Percentiles rank a stretch among this genome's conserved stretches.
Evolutionary conservation across 106 monocot species (phyloP).

Genomic region (Dendrobium officinale): DNA sequence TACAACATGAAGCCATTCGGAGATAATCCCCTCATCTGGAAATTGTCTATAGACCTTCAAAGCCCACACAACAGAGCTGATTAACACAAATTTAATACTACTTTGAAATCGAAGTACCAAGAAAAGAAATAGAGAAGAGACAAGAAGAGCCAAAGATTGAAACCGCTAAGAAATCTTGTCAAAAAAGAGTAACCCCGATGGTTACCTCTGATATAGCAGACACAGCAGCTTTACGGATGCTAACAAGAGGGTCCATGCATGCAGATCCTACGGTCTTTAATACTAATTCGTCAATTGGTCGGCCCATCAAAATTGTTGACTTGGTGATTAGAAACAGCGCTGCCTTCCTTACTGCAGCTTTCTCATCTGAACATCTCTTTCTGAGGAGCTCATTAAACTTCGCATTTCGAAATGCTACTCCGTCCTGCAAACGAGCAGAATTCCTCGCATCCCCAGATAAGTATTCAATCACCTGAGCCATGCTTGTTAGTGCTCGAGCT

Average conservation of each 20-base stretch:
- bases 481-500: slow-evolving; percentile 71
- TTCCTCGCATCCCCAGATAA: slow-evolving; percentile 35
- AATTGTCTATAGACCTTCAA: slow-evolving; percentile 67
- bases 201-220: slow-evolving; percentile 80
- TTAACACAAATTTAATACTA: not conserved
- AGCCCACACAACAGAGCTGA: slow-evolving; percentile 2
- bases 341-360: slow-evolving; percentile 89
- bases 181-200: not conserved
- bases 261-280: slow-evolving; percentile 55
- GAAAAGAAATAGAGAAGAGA: not conserved
- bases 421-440: slow-evolving; percentile 20
- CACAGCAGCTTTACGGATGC: slow-evolving; percentile 84
- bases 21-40: slow-evolving; percentile 49
- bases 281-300: slow-evolving; percentile 48
- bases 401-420: slow-evolving; percentile 18
- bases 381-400: slow-evolving; percentile 48
- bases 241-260: slow-evolving; percentile 89
- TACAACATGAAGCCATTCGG: slow-evolving; percentile 85
- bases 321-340: slow-evolving; percentile 64
- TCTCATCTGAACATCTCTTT: slow-evolving; percentile 74
- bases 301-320: slow-evolving; percentile 44
- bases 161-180: not conserved
- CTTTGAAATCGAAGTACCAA: not conserved
- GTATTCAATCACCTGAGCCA: slow-evolving; percentile 43
- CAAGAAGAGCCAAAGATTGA: not conserved